Evolutionary conservation across 306 rosid species (phyloP), one percentile per base, ranked within the genome.

Genomic region (Crotalaria pallida): DNA sequence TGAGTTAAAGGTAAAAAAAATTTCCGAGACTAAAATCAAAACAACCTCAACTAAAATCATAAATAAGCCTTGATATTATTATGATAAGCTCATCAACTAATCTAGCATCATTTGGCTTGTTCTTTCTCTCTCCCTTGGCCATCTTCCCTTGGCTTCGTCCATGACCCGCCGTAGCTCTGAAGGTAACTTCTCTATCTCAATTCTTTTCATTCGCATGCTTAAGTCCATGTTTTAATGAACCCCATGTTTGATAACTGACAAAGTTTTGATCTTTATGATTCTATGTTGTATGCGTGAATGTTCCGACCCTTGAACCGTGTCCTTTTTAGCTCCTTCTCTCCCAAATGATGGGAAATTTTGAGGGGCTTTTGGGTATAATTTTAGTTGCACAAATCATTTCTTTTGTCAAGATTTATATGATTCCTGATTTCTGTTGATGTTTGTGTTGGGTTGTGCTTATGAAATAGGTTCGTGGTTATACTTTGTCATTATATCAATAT

Each of bases 131-230:
- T 33, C 10, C 57, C 29, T 63, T 55, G 15, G 0, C 64, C n/a
- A 8, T 33, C 18, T 48, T 38, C 17, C 64, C 69, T 53, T 18
- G 34, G 44, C 12, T n/a, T 38, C 4, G 57, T 40, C 16, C 17
- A 82, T 82, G 85, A 19, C 85, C 38, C 85, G 85, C 34, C 85
- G 85, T 2, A 77, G 82, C 62, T 62, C 82, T 16, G 71, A 80
- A 61, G 80, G 82, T 82, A 68, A 68, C 5, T 12, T 48, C 18
- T 23, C 2, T 1, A 45, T 63, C 26, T 40, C 56, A 19, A 50
- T 18, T 60, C 69, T 2, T 0, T 24, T 72, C 3, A 6, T 10
- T 18, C 47, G 24, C 21, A 0, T 40, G 7, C 40, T 11, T 10
- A 0, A n/a, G n/a, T 55, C 5, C 8, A 5, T 12, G 61, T 3